Base-by-base conservation (phyloP, 2,329 filamentous ascomycete species). In the Paecilomyces fulvus region DNA sequence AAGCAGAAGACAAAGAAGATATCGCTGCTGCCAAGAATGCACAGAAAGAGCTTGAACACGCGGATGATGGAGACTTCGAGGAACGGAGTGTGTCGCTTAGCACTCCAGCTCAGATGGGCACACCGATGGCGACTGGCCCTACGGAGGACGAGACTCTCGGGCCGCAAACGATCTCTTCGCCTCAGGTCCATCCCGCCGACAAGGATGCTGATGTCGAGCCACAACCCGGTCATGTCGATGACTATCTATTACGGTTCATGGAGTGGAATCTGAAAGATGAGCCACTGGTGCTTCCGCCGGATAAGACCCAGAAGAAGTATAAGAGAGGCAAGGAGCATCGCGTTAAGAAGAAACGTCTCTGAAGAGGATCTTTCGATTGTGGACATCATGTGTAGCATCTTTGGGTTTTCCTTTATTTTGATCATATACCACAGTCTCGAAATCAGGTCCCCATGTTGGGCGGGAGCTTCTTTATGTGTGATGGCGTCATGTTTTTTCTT, bases 1-100 rank as follows among this genome's bases (percentile, higher is more conserved):
- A 90, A 61, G 92, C 91, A 0, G 94, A 56, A 73, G 94, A 99
- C 65, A 84, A 83, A 51, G 94, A 99, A 68, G 94, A 99, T 68
- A 89, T 92, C 12, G 86, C 85, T 25, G 94, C 94, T 0, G 94
- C 94, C 1, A 87, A 89, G 53, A 83, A 88, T 9, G 94, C 94
- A 0, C 88, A 95, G 69, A 94, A 89, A 67, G 94, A 99, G 70
- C 87, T 94, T 12, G 82, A 86, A 51, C 85, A 90, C 65, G 87
- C 89, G 23, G 90, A 95, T 63, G 90, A 92, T 50, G 89, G 84
- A 3, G 91, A 95, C 67, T 95, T 95, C 63, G 85, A 85, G 2
- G 89, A 92, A 83, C 83, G 69, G 74, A 68, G 60, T 60, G 63
- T 63, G 61, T 67, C 70, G 14, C 65, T 65, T 46, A 63, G 64